These are phyloP conservation scores for Hibiscus syriacus DNA, from an alignment of 345 rosid genomes.

Conservation along the genomic window DNA sequence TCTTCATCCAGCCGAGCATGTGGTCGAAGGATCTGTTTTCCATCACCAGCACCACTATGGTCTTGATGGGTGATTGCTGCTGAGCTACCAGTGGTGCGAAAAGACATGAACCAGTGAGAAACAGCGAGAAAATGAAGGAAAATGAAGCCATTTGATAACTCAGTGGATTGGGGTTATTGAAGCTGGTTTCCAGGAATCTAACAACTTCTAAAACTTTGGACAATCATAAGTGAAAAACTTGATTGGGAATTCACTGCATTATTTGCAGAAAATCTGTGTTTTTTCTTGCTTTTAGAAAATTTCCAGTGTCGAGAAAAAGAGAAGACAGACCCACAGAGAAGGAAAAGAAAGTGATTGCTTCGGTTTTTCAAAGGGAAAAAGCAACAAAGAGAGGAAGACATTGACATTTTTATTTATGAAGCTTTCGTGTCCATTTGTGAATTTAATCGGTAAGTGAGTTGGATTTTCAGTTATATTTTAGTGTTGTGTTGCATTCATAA, in stretches of 20 bases:
- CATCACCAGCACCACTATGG: slow-evolving; percentile 75
- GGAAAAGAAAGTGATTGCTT: background rate
- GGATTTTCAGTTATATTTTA: no score
- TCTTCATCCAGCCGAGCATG: slow-evolving; percentile 95
- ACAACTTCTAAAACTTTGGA: background rate
- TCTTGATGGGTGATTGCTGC: slow-evolving; percentile 61
- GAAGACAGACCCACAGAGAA: background rate
- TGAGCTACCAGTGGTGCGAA: slow-evolving; percentile 35
- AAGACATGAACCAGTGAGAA: slow-evolving; percentile 36
- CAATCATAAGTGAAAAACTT: background rate
- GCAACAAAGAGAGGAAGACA: background rate
- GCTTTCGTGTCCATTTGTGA: no score
- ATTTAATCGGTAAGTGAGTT: no score
- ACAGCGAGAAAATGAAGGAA: slow-evolving; percentile 32
- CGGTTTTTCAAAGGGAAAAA: background rate
- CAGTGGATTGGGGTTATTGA: background rate
- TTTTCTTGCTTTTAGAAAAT: no score
- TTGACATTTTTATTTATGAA: no score
- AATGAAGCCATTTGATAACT: slow-evolving; percentile 27
- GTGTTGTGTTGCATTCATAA: no score
- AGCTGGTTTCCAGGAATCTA: no score
- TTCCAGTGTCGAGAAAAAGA: background rate
- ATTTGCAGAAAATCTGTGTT: background rate
- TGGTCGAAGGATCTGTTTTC: slow-evolving; percentile 93
- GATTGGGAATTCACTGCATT: slow-evolving; percentile 1